Conservation (phyloP, 2,329 filamentous ascomycete genomes). For the Rhynchosporium graminicola region DNA sequence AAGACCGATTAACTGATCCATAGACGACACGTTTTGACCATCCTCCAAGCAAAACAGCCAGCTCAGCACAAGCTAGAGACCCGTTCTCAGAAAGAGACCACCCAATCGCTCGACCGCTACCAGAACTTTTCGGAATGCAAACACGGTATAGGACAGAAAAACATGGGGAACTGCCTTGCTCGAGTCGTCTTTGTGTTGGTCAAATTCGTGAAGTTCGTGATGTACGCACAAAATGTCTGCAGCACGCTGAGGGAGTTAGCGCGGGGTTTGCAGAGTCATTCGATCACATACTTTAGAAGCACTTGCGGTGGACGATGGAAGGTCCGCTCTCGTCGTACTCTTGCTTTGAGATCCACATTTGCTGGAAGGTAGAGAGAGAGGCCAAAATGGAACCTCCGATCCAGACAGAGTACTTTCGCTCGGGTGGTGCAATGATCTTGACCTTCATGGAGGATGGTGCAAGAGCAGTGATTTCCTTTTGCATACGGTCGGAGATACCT, state of each 20-base stretch:
- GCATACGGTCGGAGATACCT: constrained; percentile 99
- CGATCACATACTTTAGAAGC: constrained; percentile 83
- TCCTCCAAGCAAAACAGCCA: constrained; percentile 39
- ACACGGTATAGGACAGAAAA: constrained; percentile 37
- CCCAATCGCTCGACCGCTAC: constrained; percentile 40
- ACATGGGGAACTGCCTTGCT: constrained; percentile 36
- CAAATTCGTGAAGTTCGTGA: constrained; percentile 41
- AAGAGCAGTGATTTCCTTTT: constrained; percentile 99
- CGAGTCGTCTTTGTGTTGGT: constrained; percentile 38
- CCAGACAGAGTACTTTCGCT: constrained; percentile 99
- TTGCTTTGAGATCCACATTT: constrained; percentile 99
- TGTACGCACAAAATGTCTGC: constrained; percentile 36
- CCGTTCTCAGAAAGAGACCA: constrained; percentile 36
- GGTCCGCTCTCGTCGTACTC: constrained; percentile 99
- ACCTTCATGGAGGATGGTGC: constrained; percentile 99
- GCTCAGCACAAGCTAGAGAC: constrained; percentile 35
- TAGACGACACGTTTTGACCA: constrained; percentile 38
- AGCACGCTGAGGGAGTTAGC: constrained; percentile 23
- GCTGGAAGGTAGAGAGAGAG: constrained; percentile 99
- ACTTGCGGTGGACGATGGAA: constrained; percentile 99
- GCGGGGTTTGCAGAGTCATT: neutral
- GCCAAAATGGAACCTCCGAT: constrained; percentile 99
- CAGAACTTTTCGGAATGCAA: constrained; percentile 42
- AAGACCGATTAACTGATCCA: constrained; percentile 38
- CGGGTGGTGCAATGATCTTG: constrained; percentile 99